Base-by-base conservation (phyloP, 169 alveolate genomes). In the Cystoisospora suis region DNA sequence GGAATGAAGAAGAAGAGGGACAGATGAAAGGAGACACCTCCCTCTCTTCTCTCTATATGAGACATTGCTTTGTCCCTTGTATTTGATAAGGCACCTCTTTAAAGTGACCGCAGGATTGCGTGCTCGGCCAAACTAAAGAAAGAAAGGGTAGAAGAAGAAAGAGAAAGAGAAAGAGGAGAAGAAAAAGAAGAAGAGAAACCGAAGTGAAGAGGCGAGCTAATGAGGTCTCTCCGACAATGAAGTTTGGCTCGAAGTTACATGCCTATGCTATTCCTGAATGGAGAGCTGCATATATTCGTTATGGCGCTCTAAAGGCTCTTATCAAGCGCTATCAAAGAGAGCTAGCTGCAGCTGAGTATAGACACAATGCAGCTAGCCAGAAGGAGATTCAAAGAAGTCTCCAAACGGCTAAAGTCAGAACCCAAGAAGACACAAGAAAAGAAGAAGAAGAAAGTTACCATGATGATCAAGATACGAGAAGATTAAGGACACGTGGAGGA, bases 261-360 rank as follows among this genome's bases (percentile, higher is more conserved):
- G 87, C 81, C 61, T 89, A 89, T 70, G 81, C 90, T 15, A 59
- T 89, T 6, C 90, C 93, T n/a, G 93, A 89, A 47, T 89, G 93
- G 93, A 75, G 58, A 34, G 87, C 75, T 46, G 47, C 59, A 9
- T 89, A 89, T 45, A 70, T 89, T 20, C 61, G 53, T 44, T 89
- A 80, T 34, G 75, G 44, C 23, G 87, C 86, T 42, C 59, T 77
- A 53, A 77, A 89, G 58, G 40, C 75, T 32, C 65, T 89, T 3
- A 0, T 89, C 58, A 89, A 80, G 61, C 89, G 42, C 59, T 59
- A 56, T 9, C 42, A 40, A 46, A 79, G 36, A 9, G 47, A 38
- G 59, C 7, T 75, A 23, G 87, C 27, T 42, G n/a, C 86, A 0
- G 49, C 65, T 0, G 46, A 12, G 65, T 15, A 53, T 12, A 23